Conservation (phyloP, 352 stramenopile species). For the Phytophthora chlamydospora region DNA sequence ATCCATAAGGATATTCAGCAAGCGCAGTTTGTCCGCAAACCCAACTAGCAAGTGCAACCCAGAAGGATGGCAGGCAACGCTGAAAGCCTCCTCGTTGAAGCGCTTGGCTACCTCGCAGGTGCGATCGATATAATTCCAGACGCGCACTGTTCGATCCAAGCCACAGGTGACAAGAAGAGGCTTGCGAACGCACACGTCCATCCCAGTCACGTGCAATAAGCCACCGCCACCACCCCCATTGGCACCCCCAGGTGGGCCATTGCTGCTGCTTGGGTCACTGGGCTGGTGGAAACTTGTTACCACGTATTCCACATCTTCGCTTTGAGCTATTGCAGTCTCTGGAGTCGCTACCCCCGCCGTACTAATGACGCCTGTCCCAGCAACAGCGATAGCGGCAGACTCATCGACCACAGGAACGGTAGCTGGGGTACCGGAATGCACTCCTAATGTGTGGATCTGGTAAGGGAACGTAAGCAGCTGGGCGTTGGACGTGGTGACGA, state of each 20-base stretch:
- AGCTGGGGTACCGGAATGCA: conserved; percentile 15
- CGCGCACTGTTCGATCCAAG: conserved; percentile 86
- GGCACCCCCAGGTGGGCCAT: conserved; percentile 15
- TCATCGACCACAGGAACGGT: conserved; percentile 22
- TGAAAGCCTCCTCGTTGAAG: conserved; percentile 91
- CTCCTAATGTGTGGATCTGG: conserved; percentile 44
- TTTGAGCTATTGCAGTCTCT: conserved; percentile 36
- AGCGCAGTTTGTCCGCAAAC: conserved; percentile 90
- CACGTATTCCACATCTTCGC: conserved; percentile 75
- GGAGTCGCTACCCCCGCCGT: background rate
- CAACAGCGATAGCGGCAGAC: conserved; percentile 19
- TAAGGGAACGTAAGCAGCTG: conserved; percentile 83
- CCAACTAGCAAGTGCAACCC: conserved; percentile 90
- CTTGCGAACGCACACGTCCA: conserved; percentile 94
- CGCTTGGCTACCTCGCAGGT: conserved; percentile 86
- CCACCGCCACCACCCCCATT: conserved; percentile 30
- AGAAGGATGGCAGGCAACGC: conserved; percentile 90
- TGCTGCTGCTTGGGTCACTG: conserved; percentile 41
- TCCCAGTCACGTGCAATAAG: conserved; percentile 73
- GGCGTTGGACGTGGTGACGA: conserved; percentile 64
- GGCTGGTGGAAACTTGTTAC: conserved; percentile 76
- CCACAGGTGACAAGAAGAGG: conserved; percentile 91
- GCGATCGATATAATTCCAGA: conserved; percentile 95
- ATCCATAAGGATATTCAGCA: conserved; percentile 94
- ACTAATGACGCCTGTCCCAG: conserved; percentile 4